phyloP scores from a whole-genome alignment of 257 asterid species.

The Nicotiana otophora region DNA sequence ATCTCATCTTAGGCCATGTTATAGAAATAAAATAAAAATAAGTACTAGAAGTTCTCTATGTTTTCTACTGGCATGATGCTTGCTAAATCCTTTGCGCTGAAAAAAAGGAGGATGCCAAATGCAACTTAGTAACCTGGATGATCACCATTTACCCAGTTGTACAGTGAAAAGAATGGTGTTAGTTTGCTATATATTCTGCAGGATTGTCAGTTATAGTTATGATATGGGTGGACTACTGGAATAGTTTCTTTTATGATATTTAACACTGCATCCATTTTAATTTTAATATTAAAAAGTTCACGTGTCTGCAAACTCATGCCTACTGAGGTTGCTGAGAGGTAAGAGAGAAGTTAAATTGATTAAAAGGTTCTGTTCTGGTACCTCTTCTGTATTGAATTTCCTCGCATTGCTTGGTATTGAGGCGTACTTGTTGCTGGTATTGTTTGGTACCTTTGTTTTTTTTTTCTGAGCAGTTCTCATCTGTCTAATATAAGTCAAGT shows the following conservation, averaged over 20 bases:
- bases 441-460: not conserved
- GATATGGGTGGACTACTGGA: not conserved
- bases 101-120: not conserved
- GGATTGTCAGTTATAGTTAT: not conserved
- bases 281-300: not conserved
- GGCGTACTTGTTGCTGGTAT: not conserved
- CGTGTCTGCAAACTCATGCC: conserved; percentile 1
- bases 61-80: not conserved
- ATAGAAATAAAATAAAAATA: not conserved
- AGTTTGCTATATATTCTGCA: not conserved
- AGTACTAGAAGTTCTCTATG: not conserved
- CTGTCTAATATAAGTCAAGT: not conserved
- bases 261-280: not conserved
- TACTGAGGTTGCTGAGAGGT: not conserved
- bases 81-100: not conserved
- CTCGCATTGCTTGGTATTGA: not conserved
- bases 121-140: not conserved
- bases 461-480: not conserved
- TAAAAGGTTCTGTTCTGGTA: not conserved
- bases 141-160: not conserved
- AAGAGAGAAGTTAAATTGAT: not conserved
- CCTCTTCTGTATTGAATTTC: not conserved
- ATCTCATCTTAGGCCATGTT: not conserved
- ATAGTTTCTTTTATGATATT: conserved; percentile 4
- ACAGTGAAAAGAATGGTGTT: not conserved